Percentiles rank a stretch among this genome's conserved stretches.
Conservation (phyloP, 495 filamentous ascomycete genomes). For the Aspergillus nidulans region DNA sequence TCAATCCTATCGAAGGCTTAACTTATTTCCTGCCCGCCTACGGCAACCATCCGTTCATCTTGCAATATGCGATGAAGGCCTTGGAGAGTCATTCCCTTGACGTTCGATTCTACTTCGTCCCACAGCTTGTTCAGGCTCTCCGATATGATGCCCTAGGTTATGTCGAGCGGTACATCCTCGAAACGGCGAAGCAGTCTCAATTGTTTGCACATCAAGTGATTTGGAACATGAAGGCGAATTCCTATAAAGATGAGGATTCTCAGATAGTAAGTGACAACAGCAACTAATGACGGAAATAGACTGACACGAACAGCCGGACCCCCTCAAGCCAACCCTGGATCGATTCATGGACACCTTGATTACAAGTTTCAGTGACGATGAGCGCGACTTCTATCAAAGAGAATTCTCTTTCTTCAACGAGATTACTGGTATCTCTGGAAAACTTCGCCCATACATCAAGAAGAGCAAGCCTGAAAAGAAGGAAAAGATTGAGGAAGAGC, state of each 20-base stretch:
- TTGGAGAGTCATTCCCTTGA: constrained; percentile 90
- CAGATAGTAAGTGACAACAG: constrained; percentile 61
- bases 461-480: constrained; percentile 94
- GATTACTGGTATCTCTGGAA: constrained; percentile 91
- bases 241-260: constrained; percentile 94
- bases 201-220: constrained; percentile 98
- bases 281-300: not conserved
- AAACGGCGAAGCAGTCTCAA: constrained; percentile 93
- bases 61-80: constrained; percentile 97
- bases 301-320: constrained; percentile 68
- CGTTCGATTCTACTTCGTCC: constrained; percentile 97
- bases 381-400: constrained; percentile 83
- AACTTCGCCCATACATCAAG: constrained; percentile 90
- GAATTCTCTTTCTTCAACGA: constrained; percentile 98
- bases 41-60: constrained; percentile 87
- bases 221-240: constrained; percentile 99
- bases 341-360: constrained; percentile 81
- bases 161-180: constrained; percentile 91
- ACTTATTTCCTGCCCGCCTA: constrained; percentile 92
- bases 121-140: constrained; percentile 95
- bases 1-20: constrained; percentile 87
- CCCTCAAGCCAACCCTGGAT: constrained; percentile 88
- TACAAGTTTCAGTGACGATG: constrained; percentile 69
- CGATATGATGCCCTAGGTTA: constrained; percentile 93
- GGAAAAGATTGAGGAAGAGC: constrained; percentile 96